phyloP scores from a whole-genome alignment of 1,284 basidiomycete genomes.

The Lentinula novae-zelandiae region DNA sequence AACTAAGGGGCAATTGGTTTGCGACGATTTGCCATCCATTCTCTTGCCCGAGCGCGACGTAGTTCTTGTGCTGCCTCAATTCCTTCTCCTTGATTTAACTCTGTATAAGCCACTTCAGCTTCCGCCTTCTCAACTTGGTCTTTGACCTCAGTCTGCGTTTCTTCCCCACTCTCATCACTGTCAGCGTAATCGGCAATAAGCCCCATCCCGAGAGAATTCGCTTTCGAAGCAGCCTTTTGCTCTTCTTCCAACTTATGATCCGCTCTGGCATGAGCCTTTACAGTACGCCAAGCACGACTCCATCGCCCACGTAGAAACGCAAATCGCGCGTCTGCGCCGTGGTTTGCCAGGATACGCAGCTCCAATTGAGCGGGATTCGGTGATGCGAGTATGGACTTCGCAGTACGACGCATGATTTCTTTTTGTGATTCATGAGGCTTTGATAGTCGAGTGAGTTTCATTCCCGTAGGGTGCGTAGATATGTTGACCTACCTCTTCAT shows the following conservation, averaged over 20 bases:
- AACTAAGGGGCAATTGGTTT: background rate
- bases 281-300: slow-evolving; percentile 55
- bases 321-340: slow-evolving; percentile 68
- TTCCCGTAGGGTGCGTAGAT: background rate
- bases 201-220: slow-evolving; percentile 33
- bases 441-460: background rate
- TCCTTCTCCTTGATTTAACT: background rate
- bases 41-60: slow-evolving; percentile 47
- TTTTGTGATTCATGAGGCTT: slow-evolving; percentile 67
- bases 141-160: slow-evolving; percentile 15
- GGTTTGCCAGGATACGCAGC: slow-evolving; percentile 84
- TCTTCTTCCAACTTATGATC: slow-evolving; percentile 28
- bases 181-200: slow-evolving; percentile 59
- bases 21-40: slow-evolving; percentile 49
- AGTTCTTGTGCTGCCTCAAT: slow-evolving; percentile 41
- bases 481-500: slow-evolving; percentile 60
- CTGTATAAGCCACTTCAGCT: background rate
- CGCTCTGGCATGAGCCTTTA: slow-evolving; percentile 39
- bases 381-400: slow-evolving; percentile 59
- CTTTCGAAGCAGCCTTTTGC: slow-evolving; percentile 27
- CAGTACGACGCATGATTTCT: slow-evolving; percentile 75
- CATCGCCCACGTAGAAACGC: slow-evolving; percentile 78
- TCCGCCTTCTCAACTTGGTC: background rate
- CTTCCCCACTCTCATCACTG: slow-evolving; percentile 37
- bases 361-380: slow-evolving; percentile 77